Base-by-base conservation (phyloP, 768 basidiomycete species). In the Ramaria rubella region DNA sequence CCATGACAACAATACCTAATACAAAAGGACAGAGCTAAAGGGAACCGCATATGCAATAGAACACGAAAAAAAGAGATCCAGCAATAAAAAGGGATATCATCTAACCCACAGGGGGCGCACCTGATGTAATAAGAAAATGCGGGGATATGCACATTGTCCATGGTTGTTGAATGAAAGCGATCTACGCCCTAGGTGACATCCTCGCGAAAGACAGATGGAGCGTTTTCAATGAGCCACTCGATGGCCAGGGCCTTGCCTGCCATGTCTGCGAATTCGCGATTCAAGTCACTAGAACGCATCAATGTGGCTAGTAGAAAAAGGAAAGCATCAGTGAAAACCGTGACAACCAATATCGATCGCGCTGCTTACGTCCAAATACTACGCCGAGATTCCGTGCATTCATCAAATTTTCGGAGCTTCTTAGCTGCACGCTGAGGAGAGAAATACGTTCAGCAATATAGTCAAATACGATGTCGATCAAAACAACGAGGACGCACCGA, bases 291-390 rank as follows among this genome's bases (percentile, higher is more conserved):
- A 7, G 95, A 94, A 64, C 90, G 83, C 86, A 97, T 90, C 19
- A 99, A 76, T 1, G 95, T 98, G 11, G 95, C 94, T 98, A 62
- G 42, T 53, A 15, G 12, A 23, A 4, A 17, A 30, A 48, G 24
- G 11, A 15, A 7, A 42, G 33, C 19, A 29, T 14, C 5, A 48
- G 59, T 60, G 51, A 43, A 15, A 2, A 19, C 15, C 40, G 17
- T 24, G 26, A 66, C 52, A 54, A 14, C 5, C 63, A n/a, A 44
- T 11, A 31, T 46, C 24, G 42, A 38, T 7, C 44, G n/a, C n/a
- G n/a, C n/a, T n/a, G 84, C 95, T 72, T 69, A 98, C 95, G 96
- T 63, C 96, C 96, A 71, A 98, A 97, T 40, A 99, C 94, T 29
- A 98, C 94, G 5, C 96, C 96, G 21, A 99, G 73, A 65, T 98